Conservation (phyloP, 169 alveolate species). For the Amoebophrya sp. region DNA sequence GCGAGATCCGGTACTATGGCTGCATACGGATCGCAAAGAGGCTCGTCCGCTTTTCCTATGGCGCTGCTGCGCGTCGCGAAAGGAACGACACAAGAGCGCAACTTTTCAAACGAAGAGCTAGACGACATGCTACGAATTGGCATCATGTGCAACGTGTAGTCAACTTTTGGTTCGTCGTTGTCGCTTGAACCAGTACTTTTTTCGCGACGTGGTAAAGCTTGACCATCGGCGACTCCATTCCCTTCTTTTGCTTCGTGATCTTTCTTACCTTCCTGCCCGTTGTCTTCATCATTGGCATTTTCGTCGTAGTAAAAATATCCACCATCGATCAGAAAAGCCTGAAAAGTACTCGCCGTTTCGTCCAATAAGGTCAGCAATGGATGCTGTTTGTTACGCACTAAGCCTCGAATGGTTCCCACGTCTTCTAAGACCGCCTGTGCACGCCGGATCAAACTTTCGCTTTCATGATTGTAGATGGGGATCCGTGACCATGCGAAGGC, state of each 20-base stretch:
- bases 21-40: constrained; percentile 11
- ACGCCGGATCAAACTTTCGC: neutral
- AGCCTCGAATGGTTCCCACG: neutral
- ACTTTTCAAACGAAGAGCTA: no score
- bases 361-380: neutral
- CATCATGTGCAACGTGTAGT: no score
- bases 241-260: neutral
- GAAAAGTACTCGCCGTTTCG: neutral
- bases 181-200: neutral
- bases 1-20: neutral
- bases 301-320: constrained; percentile 15
- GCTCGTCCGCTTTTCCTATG: neutral
- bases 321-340: constrained; percentile 7
- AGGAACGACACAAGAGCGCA: neutral
- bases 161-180: neutral
- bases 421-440: neutral
- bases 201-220: neutral
- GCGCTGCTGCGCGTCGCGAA: neutral
- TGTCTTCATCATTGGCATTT: neutral
- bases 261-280: no score
- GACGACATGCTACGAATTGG: no score
- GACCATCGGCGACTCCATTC: neutral
- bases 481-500: neutral
- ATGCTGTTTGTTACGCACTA: neutral
- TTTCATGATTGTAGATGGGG: neutral